These are phyloP conservation scores for Croton setiger DNA, from an alignment of 441 rosid genomes.

Conservation along the genomic window DNA sequence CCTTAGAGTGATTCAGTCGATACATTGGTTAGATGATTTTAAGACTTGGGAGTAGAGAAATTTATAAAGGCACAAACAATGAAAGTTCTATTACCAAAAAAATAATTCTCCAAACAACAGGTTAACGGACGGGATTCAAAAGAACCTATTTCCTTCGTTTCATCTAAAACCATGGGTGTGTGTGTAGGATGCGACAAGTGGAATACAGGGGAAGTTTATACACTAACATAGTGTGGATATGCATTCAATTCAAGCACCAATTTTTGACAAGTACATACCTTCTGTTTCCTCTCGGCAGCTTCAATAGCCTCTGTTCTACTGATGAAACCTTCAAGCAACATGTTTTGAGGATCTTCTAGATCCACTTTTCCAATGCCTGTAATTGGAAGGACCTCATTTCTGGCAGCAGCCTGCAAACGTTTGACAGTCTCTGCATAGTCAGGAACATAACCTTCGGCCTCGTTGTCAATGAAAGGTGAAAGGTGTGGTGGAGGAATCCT, in stretches of 20 bases:
- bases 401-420: slow-evolving; percentile 73
- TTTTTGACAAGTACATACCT: slow-evolving; percentile 35
- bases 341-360: slow-evolving; percentile 67
- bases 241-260: not conserved
- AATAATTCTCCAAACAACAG: too few relatives aligned
- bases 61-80: too few relatives aligned
- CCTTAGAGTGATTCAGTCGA: not conserved
- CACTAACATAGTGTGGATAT: not conserved
- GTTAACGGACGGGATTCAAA: too few relatives aligned
- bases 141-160: too few relatives aligned
- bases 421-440: slow-evolving; percentile 82
- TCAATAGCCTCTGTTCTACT: slow-evolving; percentile 74
- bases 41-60: too few relatives aligned
- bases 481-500: slow-evolving; percentile 88
- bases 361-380: slow-evolving; percentile 71
- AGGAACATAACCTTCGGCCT: slow-evolving; percentile 86
- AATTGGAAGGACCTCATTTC: slow-evolving; percentile 75
- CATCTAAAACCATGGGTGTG: too few relatives aligned
- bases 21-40: not conserved
- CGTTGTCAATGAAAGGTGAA: slow-evolving; percentile 85
- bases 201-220: not conserved
- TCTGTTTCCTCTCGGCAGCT: slow-evolving; percentile 58
- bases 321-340: slow-evolving; percentile 67
- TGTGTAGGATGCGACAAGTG: too few relatives aligned
- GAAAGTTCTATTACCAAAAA: too few relatives aligned